Conservation (phyloP, 2,329 filamentous ascomycete species). For the Phaeomoniella chlamydospora region DNA sequence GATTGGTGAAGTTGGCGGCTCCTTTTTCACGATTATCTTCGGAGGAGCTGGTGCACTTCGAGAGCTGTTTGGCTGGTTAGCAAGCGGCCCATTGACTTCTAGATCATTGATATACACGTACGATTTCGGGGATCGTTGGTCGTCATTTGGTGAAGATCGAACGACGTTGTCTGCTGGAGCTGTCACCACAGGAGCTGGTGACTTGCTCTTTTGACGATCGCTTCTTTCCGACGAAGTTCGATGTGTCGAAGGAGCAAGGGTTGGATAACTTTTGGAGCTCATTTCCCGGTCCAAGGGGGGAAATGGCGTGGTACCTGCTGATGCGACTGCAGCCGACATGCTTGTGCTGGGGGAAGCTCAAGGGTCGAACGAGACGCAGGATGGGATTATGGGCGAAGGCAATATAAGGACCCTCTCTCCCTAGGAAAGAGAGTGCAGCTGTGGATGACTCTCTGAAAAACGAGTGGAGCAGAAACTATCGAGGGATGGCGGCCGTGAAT, state of each 20-base stretch:
- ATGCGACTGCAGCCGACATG: slow-evolving; percentile 35
- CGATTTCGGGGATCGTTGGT: slow-evolving; percentile 39
- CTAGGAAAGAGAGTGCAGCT: too few species aligned
- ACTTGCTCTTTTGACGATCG: slow-evolving; percentile 6
- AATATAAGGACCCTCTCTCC: too few species aligned
- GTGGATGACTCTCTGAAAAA: background rate
- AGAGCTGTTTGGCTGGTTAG: slow-evolving; percentile 28
- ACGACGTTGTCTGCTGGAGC: slow-evolving; percentile 3
- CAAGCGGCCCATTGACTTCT: slow-evolving; percentile 3
- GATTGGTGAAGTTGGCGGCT: slow-evolving; percentile 69
- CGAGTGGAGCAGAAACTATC: too few species aligned
- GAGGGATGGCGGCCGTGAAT: too few species aligned
- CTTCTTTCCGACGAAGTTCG: slow-evolving; percentile 8
- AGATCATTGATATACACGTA: slow-evolving; percentile 21
- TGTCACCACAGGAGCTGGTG: slow-evolving; percentile 3
- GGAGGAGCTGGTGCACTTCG: slow-evolving; percentile 32
- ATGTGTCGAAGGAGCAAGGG: slow-evolving; percentile 21
- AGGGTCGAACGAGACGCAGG: too few species aligned
- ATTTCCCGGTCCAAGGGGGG: slow-evolving; percentile 27
- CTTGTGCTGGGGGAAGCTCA: too few species aligned
- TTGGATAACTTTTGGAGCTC: slow-evolving; percentile 28
- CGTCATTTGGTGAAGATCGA: slow-evolving; percentile 22
- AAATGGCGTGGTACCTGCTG: slow-evolving; percentile 26
- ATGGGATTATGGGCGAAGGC: too few species aligned
- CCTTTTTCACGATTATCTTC: slow-evolving; percentile 92